phyloP scores from a whole-genome alignment of 1,284 basidiomycete genomes.

The Leccinum fuscescens region DNA sequence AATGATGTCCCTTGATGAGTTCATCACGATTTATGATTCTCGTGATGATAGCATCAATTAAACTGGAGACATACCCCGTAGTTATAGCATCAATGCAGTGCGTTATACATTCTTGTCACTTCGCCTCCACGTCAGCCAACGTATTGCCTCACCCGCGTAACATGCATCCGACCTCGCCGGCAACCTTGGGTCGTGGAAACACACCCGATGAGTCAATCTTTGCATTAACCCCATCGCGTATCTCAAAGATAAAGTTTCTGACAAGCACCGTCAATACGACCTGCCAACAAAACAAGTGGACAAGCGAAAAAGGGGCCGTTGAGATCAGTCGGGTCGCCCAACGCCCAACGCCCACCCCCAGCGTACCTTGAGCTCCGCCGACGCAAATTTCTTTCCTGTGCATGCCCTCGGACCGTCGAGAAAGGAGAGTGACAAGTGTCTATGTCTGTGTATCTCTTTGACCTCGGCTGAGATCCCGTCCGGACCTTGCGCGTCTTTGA shows the following conservation, averaged over 20 bases:
- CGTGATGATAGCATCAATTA: background rate
- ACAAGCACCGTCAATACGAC: constrained; percentile 36
- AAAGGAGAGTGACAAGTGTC: constrained; percentile 27
- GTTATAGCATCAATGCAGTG: background rate
- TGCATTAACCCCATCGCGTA: constrained; percentile 40
- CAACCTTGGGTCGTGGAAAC: constrained; percentile 43
- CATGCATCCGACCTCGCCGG: constrained; percentile 38
- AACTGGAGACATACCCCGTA: background rate
- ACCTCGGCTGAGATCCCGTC: constrained; percentile 24
- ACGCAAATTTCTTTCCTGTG: constrained; percentile 39
- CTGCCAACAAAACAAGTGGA: background rate
- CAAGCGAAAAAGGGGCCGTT: too few species aligned
- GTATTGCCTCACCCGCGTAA: constrained; percentile 37
- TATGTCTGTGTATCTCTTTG: constrained; percentile 40
- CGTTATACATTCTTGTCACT: background rate
- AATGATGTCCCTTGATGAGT: too few species aligned
- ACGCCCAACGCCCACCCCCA: background rate
- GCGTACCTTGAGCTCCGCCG: constrained; percentile 46
- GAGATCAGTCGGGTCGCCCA: too few species aligned
- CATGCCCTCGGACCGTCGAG: too few species aligned
- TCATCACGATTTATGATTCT: background rate
- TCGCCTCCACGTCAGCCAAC: background rate
- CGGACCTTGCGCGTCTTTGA: constrained; percentile 18
- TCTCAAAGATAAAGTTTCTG: constrained; percentile 44
- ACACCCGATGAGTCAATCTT: constrained; percentile 37